Evolutionary conservation across 148 eudicot species (phyloP), one percentile per base, ranked within the genome.

Genomic region (Silene conica): DNA sequence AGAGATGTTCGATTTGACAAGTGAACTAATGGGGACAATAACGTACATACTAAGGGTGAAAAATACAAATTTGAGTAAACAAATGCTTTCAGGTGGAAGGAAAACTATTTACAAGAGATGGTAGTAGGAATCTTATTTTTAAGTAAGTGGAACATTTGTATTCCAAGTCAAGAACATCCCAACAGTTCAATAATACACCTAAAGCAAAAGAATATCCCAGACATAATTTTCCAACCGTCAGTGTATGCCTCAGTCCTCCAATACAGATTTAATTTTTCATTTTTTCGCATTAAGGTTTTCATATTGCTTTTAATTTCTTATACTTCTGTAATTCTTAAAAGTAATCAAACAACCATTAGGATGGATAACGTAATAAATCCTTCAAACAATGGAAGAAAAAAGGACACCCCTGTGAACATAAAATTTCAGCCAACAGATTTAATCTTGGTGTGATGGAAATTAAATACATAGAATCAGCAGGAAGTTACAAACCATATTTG

Each of bases 401-500:
- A 61, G 34, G 14, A 61, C 34, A 61, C 65, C 31, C 43, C 25
- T 61, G 65, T 10, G 21, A 59, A 21, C 23, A 59, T 59, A 59
- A 59, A 59, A 21, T 59, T 21, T 59, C 63, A 19, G 63, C 63
- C 21, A 59, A 59, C n/a, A 21, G 23, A 59, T 59, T 59, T 21
- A 19, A 21, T 7, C 23, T n/a, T 31, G 23, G 10, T 58, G 62
- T 19, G 7, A 58, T 15, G 4, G 55, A 1, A 50, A 50, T 15
- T 12, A 50, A 50, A 50, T 50, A 12, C 16, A 50, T 13, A 50
- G 55, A 19, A 43, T 31, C 19, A 48, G 38, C 20, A 73, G 13
- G 23, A 63, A 62, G 57, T 28, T 38, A 63, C 90, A 68, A 71
- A 95, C 98, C 98, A 86, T 95, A 95, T 82, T 90, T 95, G 70